Percentiles rank a stretch among this genome's conserved stretches.
Evolutionary conservation across 495 filamentous ascomycete species (phyloP).

Genomic region (Platismatia glauca): DNA sequence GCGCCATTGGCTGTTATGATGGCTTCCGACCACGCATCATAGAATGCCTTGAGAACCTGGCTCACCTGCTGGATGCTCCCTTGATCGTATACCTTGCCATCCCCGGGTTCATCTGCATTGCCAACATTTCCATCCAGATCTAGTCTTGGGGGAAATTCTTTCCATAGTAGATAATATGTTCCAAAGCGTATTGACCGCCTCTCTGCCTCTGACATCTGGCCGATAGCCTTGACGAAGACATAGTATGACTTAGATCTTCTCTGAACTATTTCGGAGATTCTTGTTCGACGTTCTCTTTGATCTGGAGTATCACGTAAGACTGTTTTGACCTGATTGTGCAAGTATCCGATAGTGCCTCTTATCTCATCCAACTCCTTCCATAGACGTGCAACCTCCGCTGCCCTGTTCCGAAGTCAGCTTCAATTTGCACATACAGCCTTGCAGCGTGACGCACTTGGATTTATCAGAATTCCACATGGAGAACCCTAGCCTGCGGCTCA

Average conservation of each 20-base stretch:
- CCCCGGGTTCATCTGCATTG: conserved; percentile 13
- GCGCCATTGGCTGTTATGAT: background rate
- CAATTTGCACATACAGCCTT: background rate
- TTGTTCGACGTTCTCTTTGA: conserved; percentile 1
- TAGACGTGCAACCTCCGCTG: background rate
- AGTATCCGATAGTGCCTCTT: background rate
- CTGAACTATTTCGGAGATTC: conserved; percentile 7
- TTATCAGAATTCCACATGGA: background rate
- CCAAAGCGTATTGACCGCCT: background rate
- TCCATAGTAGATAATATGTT: conserved; percentile 5
- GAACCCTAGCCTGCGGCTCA: background rate
- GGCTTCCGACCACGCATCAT: conserved; percentile 9
- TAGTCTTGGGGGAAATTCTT: background rate
- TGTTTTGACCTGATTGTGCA: conserved; percentile 4
- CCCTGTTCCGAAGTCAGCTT: background rate
- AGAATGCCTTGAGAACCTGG: conserved; percentile 8
- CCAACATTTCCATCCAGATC: conserved; percentile 14
- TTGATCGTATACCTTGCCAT: conserved; percentile 12
- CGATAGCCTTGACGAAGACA: background rate
- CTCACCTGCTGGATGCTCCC: background rate
- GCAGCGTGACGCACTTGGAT: background rate
- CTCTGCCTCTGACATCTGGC: background rate
- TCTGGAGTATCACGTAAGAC: conserved; percentile 5
- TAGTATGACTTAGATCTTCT: background rate
- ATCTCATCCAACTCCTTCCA: conserved; percentile 3